These are phyloP conservation scores for Linnemannia zychae DNA, from an alignment of 192 early-diverging fungal genomes.

Conservation along the genomic window DNA sequence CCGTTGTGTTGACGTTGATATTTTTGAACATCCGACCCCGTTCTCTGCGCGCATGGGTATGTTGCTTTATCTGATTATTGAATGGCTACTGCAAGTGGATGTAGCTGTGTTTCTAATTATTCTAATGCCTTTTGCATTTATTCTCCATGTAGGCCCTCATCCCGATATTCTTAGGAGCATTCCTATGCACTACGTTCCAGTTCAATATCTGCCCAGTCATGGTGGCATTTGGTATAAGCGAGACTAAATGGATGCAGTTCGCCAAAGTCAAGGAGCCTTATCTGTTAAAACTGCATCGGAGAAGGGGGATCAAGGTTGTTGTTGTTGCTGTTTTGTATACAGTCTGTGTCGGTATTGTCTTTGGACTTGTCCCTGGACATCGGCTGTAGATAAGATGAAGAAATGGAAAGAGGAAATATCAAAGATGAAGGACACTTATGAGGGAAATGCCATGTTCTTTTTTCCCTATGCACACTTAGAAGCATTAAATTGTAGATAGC, in stretches of 20 bases:
- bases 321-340: conserved; percentile 32
- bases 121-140: not conserved
- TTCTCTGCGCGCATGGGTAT: conserved; percentile 67
- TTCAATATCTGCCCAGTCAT: conserved; percentile 47
- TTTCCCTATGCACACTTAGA: not conserved
- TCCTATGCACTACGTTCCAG: conserved; percentile 46
- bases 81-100: too few relatives aligned
- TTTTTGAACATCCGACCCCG: conserved; percentile 63
- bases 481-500: not conserved
- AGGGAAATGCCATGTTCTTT: not conserved
- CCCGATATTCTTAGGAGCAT: conserved; percentile 31
- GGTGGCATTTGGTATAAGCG: conserved; percentile 34
- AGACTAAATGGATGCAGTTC: conserved; percentile 44
- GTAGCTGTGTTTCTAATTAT: not conserved
- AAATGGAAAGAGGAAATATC: not conserved
- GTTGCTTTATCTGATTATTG: not conserved
- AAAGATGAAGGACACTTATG: not conserved
- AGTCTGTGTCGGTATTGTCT: conserved; percentile 20
- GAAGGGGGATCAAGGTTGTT: conserved; percentile 22
- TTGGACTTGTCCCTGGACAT: conserved; percentile 42
- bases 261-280: conserved; percentile 47
- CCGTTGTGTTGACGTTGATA: conserved; percentile 64
- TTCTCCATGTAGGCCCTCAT: conserved; percentile 30
- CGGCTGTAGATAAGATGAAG: conserved; percentile 26
- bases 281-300: conserved; percentile 34